These are phyloP conservation scores for Carnegiea gigantea DNA, from an alignment of 179 eudicot genomes.

Conservation along the genomic window DNA sequence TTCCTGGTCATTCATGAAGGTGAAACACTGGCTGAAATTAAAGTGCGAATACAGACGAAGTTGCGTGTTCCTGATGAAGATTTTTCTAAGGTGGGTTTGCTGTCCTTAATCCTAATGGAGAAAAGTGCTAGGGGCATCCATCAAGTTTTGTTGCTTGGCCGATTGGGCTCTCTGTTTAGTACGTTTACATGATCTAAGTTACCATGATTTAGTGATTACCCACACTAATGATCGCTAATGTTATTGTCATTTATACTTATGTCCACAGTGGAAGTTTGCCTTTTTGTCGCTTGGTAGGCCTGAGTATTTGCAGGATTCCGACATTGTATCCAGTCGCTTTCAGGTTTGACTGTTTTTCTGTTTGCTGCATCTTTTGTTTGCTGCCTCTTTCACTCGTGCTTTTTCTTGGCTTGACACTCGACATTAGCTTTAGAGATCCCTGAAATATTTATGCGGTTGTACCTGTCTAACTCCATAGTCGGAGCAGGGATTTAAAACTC, in stretches of 20 bases:
- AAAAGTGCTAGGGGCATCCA: too few relatives aligned
- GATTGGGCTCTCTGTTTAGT: not conserved
- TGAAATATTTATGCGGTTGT: not conserved
- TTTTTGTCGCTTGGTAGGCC: conserved; percentile 73
- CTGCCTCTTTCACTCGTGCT: not conserved
- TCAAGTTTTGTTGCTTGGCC: not conserved
- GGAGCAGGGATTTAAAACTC: too few relatives aligned
- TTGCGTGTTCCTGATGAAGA: conserved; percentile 82
- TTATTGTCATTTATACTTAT: not conserved
- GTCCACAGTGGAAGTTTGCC: conserved; percentile 85
- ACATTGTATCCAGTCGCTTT: conserved; percentile 62
- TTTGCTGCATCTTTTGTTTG: not conserved
- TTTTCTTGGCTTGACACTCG: not conserved
- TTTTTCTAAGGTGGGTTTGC: conserved; percentile 59
- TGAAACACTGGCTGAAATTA: conserved; percentile 73
- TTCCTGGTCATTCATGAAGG: conserved; percentile 75
- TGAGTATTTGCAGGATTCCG: conserved; percentile 72
- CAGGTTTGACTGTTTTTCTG: conserved; percentile 45
- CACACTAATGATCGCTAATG: not conserved
- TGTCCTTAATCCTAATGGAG: not conserved
- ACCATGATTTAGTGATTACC: not conserved
- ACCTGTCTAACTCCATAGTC: not conserved
- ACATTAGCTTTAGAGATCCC: not conserved
- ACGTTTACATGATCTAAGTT: not conserved
- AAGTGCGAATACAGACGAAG: conserved; percentile 67